Evolutionary conservation across 108 stramenopile species (phyloP).

Genomic region (Chaetoceros muelleri): DNA sequence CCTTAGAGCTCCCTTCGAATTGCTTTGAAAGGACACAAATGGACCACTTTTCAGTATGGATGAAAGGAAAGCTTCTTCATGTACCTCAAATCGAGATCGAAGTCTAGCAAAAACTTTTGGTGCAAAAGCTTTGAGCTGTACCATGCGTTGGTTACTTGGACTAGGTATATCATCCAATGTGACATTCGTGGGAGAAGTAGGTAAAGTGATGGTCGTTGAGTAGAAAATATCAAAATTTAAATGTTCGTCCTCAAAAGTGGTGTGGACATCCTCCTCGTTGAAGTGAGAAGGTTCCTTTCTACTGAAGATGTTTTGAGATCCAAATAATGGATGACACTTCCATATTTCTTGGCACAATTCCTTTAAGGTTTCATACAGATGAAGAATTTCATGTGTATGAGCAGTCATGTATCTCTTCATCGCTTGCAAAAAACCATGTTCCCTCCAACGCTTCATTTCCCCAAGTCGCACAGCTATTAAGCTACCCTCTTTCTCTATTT

Average conservation of each 20-base stretch:
- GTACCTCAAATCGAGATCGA: slow-evolving; percentile 51
- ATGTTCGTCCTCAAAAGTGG: slow-evolving; percentile 9
- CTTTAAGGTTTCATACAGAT: not conserved
- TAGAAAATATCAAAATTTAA: slow-evolving; percentile 22
- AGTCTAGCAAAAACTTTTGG: slow-evolving; percentile 53
- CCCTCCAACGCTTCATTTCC: not conserved
- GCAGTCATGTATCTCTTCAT: not conserved
- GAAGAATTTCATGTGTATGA: not conserved
- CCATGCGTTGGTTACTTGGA: slow-evolving; percentile 1
- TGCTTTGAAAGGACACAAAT: slow-evolving; percentile 78
- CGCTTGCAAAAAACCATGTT: not conserved
- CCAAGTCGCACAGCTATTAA: not conserved
- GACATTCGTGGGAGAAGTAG: slow-evolving; percentile 1
- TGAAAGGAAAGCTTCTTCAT: slow-evolving; percentile 32
- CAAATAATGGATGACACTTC: slow-evolving; percentile 21
- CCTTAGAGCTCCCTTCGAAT: slow-evolving; percentile 85
- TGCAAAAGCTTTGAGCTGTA: slow-evolving; percentile 39
- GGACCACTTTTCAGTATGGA: slow-evolving; percentile 47
- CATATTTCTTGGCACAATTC: not conserved
- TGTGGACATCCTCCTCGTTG: slow-evolving; percentile 2
- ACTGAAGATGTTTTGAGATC: slow-evolving; percentile 12
- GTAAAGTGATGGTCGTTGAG: slow-evolving; percentile 16
- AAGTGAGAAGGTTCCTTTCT: too few species aligned
- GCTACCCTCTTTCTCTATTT: not conserved
- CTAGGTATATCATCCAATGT: slow-evolving; percentile 8